Base-by-base conservation (phyloP, 768 basidiomycete species). In the Trametes villosa region DNA sequence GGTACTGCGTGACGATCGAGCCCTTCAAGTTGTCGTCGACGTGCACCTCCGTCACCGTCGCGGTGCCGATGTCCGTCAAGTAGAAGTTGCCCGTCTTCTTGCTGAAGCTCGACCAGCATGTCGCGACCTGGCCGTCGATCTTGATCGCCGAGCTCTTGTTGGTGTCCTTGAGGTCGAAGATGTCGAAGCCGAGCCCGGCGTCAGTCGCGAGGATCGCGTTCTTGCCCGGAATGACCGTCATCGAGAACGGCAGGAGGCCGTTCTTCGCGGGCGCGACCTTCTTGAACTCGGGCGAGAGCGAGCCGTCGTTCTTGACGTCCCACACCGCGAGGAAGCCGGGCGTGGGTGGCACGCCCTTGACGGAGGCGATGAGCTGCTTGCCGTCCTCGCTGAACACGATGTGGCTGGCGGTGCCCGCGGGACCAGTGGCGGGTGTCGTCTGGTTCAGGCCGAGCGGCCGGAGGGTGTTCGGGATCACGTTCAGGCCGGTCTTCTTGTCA, bases 321-420 rank as follows among this genome's bases (percentile, higher is more conserved):
- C 80, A 85, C 15, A 77, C 74, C 5, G 83, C 82, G 57, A 85
- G 70, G 72, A 81, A 82, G 34, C 82, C 82, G 11, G 79, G 78
- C 7, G 74, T 74, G 1, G 80, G 78, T 12, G 81, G 81, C 24
- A 74, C 62, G 30, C 81, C 82, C 67, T 83, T 83, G 66, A 82
- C 76, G 17, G 82, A 78, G 9, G 76, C 82, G 51, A 83, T 71
- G 45, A 83, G 74, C 62, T 78, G 70, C 33, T 65, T 74, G 54
- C 72, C 74, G 60, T 82, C 80, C 63, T 80, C 78, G 29, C 69
- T 74, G 74, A 83, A 83, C 31, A 82, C 62, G 57, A 83, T 66
- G 54, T 83, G 78, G 67, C 76, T 78, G 45, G 76, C 73, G 24
- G 74, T 76, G 53, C 78, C 78, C 1, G 79, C 74, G 18, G 83